These are phyloP conservation scores for Chloranthus sessilifolius DNA, from an alignment of 164 flowering plant species.

Conservation along the genomic window DNA sequence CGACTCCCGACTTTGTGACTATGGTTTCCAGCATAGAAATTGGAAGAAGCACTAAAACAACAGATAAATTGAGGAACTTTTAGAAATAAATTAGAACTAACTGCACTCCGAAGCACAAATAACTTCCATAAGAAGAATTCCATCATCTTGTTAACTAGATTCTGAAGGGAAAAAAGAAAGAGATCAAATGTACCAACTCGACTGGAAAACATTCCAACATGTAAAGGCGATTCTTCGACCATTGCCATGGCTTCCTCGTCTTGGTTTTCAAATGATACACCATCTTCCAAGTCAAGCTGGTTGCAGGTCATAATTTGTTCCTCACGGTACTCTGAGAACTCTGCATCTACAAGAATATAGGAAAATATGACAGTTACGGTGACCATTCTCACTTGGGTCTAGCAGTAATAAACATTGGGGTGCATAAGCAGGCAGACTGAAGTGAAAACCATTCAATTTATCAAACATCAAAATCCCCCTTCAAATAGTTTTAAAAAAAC, in stretches of 20 bases:
- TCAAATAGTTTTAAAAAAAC: no score
- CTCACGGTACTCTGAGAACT: constrained; percentile 40
- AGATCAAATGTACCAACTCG: background rate
- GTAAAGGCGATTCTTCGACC: constrained; percentile 78
- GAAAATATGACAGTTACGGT: no score
- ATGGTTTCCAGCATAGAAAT: no score
- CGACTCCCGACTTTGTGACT: no score
- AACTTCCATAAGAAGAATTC: background rate
- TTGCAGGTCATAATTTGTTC: constrained; percentile 57
- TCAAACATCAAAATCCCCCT: no score
- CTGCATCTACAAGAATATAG: no score
- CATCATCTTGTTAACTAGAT: background rate
- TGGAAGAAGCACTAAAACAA: no score
- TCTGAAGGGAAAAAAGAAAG: background rate
- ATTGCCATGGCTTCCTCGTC: constrained; percentile 84
- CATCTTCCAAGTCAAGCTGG: constrained; percentile 75
- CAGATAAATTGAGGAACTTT: no score
- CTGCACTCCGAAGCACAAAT: background rate
- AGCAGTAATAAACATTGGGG: no score
- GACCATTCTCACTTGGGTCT: no score
- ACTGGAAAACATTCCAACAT: constrained; percentile 23
- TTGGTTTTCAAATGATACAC: constrained; percentile 49
- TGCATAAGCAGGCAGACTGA: no score
- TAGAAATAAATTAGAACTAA: background rate
- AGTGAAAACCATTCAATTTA: no score